A percentile compares a stretch with the other conserved stretches of the same genome.
These are phyloP conservation scores for Cutaneotrichosporon dermatis DNA, from an alignment of 1,284 basidiomycete species.

Conservation along the genomic window DNA sequence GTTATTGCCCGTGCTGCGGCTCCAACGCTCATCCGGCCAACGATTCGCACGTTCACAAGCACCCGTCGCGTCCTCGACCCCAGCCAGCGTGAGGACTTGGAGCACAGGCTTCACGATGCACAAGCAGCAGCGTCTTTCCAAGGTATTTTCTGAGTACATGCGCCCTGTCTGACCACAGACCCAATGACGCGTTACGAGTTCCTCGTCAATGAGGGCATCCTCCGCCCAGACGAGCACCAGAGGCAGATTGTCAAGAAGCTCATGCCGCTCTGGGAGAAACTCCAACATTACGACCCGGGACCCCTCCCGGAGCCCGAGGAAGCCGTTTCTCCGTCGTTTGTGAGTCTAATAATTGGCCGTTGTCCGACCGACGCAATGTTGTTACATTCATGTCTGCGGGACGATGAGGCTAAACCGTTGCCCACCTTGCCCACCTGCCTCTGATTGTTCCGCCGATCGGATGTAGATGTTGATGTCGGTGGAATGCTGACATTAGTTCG, in stretches of 20 bases:
- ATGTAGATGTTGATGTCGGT: too few relatives aligned
- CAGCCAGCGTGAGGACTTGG: slow-evolving; percentile 6
- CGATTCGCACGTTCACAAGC: slow-evolving; percentile 9
- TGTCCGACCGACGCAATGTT: too few relatives aligned
- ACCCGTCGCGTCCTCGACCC: not conserved
- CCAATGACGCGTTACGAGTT: slow-evolving; percentile 62
- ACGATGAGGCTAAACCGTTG: too few relatives aligned
- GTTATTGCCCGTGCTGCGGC: not conserved
- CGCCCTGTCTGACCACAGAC: slow-evolving; percentile 24
- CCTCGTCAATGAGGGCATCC: slow-evolving; percentile 64
- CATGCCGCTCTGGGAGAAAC: slow-evolving; percentile 70
- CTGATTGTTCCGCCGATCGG: too few relatives aligned
- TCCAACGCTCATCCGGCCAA: not conserved
- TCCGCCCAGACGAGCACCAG: slow-evolving; percentile 79
- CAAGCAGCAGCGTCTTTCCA: slow-evolving; percentile 16
- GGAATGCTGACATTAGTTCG: slow-evolving; percentile 50
- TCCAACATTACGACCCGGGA: slow-evolving; percentile 69
- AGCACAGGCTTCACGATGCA: slow-evolving; percentile 18
- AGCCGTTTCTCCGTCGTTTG: slow-evolving; percentile 33
- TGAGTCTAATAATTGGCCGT: slow-evolving; percentile 12
- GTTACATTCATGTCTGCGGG: too few relatives aligned
- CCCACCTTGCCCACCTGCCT: too few relatives aligned
- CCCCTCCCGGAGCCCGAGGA: slow-evolving; percentile 53
- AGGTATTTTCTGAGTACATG: slow-evolving; percentile 3
- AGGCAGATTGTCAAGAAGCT: slow-evolving; percentile 75